Evolutionary conservation across 306 rosid genomes (phyloP).

Genomic region (Psophocarpus tetragonolobus): DNA sequence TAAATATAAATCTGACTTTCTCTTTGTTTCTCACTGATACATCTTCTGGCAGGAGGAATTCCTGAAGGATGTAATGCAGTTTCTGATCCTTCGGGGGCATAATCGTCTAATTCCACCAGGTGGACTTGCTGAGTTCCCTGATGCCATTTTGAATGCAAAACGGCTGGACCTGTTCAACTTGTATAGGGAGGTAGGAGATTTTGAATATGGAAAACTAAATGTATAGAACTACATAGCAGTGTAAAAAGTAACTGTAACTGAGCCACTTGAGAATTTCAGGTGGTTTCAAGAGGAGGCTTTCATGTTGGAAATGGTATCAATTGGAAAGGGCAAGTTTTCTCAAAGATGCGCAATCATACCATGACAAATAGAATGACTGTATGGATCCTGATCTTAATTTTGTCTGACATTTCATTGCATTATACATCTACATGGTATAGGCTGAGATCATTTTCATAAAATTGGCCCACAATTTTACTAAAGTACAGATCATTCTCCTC

Average conservation of each 20-base stretch:
- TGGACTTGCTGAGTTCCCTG: slow-evolving; percentile 90
- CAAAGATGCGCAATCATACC: slow-evolving; percentile 96
- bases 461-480: slow-evolving; percentile 10
- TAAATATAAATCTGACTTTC: neutral
- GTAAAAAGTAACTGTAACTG: slow-evolving; percentile 3
- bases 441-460: slow-evolving; percentile 19
- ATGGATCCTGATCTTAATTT: slow-evolving; percentile 37
- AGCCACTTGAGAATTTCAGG: slow-evolving; percentile 49
- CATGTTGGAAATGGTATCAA: slow-evolving; percentile 98
- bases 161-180: slow-evolving; percentile 96
- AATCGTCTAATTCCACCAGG: slow-evolving; percentile 87
- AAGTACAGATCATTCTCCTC: neutral
- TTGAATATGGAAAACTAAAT: slow-evolving; percentile 13
- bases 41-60: slow-evolving; percentile 72
- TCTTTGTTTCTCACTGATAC: neutral
- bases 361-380: slow-evolving; percentile 97
- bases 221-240: neutral
- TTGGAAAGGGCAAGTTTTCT: slow-evolving; percentile 99
- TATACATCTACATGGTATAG: neutral
- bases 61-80: slow-evolving; percentile 94
- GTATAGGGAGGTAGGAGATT: slow-evolving; percentile 79
- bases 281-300: slow-evolving; percentile 98
- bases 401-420: slow-evolving; percentile 15
- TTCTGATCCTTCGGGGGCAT: slow-evolving; percentile 87
- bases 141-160: slow-evolving; percentile 92